Percentiles rank a stretch among this genome's conserved stretches.
Conservation (phyloP, 257 asterid species). For the Ballota nigra region DNA sequence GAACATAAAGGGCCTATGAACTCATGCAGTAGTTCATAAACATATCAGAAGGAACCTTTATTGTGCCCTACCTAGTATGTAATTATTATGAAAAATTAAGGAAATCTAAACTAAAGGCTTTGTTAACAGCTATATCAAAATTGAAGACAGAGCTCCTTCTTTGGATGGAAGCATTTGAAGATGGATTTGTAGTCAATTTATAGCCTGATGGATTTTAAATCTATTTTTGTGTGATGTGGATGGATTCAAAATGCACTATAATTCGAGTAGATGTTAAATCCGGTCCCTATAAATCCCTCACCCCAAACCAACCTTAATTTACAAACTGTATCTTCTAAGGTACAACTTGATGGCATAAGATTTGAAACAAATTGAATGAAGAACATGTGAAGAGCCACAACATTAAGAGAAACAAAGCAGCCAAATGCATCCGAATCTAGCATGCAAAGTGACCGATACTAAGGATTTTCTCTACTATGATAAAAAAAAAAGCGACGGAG, state of each 20-base stretch:
- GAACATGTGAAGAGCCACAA: not conserved
- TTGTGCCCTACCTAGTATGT: not conserved
- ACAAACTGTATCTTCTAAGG: not conserved
- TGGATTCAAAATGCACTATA: not conserved
- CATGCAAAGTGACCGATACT: not conserved
- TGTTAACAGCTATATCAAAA: not conserved
- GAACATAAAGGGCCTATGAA: not conserved
- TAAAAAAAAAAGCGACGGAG: not conserved
- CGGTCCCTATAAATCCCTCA: not conserved
- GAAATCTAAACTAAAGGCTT: not conserved
- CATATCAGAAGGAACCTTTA: not conserved
- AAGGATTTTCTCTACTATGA: not conserved
- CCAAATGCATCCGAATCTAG: slow-evolving; percentile 3
- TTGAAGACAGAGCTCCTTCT: not conserved
- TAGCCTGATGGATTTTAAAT: not conserved
- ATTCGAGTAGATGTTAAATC: not conserved
- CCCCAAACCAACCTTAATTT: not conserved
- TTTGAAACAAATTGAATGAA: not conserved
- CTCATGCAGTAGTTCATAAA: not conserved
- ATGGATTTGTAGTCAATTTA: not conserved
- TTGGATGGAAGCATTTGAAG: not conserved
- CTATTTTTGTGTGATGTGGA: not conserved
- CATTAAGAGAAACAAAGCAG: not conserved
- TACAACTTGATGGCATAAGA: not conserved
- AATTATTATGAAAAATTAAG: not conserved